Evolutionary conservation across 2,329 filamentous ascomycete species (phyloP), one percentile per base, ranked within the genome.

Genomic region (Calonectria multiphialidica): DNA sequence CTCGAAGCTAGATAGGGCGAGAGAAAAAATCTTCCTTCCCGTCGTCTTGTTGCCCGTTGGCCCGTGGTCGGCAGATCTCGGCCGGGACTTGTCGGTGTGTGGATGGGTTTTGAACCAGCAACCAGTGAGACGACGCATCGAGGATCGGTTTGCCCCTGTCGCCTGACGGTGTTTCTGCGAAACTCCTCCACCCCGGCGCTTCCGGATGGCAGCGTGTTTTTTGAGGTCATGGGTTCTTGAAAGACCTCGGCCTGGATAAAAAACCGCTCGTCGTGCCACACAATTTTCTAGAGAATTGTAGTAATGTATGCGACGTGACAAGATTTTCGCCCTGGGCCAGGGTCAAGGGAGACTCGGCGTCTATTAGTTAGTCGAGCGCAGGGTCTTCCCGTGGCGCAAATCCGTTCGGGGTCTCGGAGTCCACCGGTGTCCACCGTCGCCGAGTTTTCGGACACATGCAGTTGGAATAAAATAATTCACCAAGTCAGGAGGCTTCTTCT

Each of bases 41-140:
- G 44, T 61, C 44, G 37, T 47, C 44, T 63, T 70, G 23, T 68
- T 66, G 70, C 65, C 67, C 68, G 65, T 72, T 72, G 75, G 73
- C 63, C 73, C 71, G 71, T 71, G 67, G 70, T 75, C 73, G 77
- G 77, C 73, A 76, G 61, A 77, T 78, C 71, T 75, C 74, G 75
- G 77, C 77, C 75, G 75, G 72, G 68, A 76, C 69, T 76, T 73
- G 72, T 71, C 68, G 73, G 65, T 65, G 71, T 67, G 64, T 70
- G 64, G 55, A 42, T 47, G 47, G 55, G 70, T 61, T 66, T 70
- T 64, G 42, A 65, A 70, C 45, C 59, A 30, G 40, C 40, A 55
- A 12, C 55, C 30, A 49, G 72, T 78, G 68, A 62, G 68, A 73
- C 73, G 76, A 78, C 74, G 66, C 63, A 66, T 62, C 65, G 42